phyloP scores from a whole-genome alignment of 345 rosid species.

The Boechera stricta region DNA sequence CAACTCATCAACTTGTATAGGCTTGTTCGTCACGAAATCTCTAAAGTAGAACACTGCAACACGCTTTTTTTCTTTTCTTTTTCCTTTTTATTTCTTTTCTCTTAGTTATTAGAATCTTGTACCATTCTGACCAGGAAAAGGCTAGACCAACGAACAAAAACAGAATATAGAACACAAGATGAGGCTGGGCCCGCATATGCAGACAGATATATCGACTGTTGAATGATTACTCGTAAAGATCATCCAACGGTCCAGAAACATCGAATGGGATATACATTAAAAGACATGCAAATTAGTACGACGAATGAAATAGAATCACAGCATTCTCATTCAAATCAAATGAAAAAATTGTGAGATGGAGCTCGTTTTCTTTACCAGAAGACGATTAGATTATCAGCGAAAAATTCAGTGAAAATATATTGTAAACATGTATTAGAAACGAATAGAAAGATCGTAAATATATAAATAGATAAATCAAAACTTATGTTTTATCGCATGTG shows the following conservation, averaged over 20 bases:
- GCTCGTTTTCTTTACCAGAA: not conserved
- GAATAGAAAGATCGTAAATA: not conserved
- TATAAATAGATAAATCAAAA: not conserved
- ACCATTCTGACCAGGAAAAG: slow-evolving; percentile 25
- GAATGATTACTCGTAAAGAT: not conserved
- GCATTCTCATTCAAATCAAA: slow-evolving; percentile 11
- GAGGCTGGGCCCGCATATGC: not conserved
- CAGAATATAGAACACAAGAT: slow-evolving; percentile 33
- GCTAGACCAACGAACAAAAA: slow-evolving; percentile 18
- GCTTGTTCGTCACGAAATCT: slow-evolving; percentile 40
- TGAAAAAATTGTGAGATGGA: slow-evolving; percentile 11
- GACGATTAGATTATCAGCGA: not conserved
- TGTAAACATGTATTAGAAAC: not conserved
- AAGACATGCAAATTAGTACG: slow-evolving; percentile 32
- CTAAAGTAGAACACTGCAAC: slow-evolving; percentile 26
- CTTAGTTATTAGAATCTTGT: slow-evolving; percentile 1
- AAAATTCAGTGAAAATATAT: not conserved
- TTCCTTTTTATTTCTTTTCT: not conserved
- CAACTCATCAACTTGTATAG: slow-evolving; percentile 26
- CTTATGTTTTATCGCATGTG: not conserved
- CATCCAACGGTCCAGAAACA: slow-evolving; percentile 25
- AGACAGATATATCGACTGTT: slow-evolving; percentile 17
- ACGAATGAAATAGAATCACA: slow-evolving; percentile 20
- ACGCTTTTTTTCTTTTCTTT: slow-evolving; percentile 10
- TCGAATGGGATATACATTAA: not conserved